Conservation (phyloP, 2,329 filamentous ascomycete species). For the Paecilomyces sp. region DNA sequence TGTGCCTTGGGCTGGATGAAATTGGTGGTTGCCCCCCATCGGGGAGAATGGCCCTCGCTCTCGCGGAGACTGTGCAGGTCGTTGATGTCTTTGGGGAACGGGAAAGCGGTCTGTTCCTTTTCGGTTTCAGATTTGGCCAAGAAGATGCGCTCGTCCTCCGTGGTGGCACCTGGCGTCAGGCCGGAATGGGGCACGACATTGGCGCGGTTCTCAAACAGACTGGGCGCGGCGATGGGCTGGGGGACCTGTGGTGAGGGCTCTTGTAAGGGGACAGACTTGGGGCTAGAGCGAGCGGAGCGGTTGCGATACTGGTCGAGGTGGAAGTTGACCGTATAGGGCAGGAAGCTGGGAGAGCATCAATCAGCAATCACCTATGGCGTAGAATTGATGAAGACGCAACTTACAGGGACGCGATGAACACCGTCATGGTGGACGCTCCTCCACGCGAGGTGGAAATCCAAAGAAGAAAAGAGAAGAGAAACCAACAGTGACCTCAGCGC, state of each 20-base stretch:
- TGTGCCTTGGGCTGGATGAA: conserved; percentile 73
- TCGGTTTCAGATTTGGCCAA: conserved; percentile 13
- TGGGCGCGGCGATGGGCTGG: conserved; percentile 17
- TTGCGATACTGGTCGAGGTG: conserved; percentile 45
- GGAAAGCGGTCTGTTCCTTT: conserved; percentile 17
- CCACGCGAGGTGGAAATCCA: too few relatives aligned
- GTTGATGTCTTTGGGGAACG: conserved; percentile 22
- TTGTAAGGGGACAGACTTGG: conserved; percentile 9
- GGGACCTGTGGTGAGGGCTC: not conserved
- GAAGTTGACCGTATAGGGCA: conserved; percentile 90
- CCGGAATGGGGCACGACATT: conserved; percentile 13
- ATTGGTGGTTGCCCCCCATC: conserved; percentile 61
- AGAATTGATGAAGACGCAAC: conserved; percentile 19
- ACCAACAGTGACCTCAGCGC: not conserved
- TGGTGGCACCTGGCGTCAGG: conserved; percentile 34
- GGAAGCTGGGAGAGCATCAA: conserved; percentile 56
- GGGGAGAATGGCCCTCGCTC: conserved; percentile 66
- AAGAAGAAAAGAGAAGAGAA: conserved; percentile 1
- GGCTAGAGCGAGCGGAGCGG: conserved; percentile 31
- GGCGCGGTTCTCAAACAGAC: conserved; percentile 26
- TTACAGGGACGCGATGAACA: conserved; percentile 55
- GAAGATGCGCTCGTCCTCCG: conserved; percentile 37
- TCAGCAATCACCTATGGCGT: too few relatives aligned
- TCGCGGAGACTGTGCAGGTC: conserved; percentile 53
- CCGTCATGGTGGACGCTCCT: conserved; percentile 40